Conservation (phyloP, 495 filamentous ascomycete species). For the Hypomontagnella monticulosa region DNA sequence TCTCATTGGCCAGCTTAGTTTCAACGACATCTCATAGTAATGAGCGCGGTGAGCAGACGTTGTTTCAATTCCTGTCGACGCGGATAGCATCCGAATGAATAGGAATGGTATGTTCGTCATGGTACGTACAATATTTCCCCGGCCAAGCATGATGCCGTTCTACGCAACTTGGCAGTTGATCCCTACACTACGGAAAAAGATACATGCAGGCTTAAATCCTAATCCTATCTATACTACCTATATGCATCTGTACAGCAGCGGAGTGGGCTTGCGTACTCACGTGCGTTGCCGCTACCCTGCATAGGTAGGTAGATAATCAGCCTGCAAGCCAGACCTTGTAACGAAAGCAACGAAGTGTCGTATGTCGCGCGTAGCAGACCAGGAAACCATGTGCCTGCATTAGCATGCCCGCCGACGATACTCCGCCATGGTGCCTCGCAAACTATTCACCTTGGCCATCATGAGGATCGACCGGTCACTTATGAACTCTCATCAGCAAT, state of each 20-base stretch:
- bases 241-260: slow-evolving; percentile 19
- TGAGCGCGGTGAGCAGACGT: background rate
- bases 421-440: slow-evolving; percentile 4
- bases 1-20: slow-evolving; percentile 28
- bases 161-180: background rate
- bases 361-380: background rate
- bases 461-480: background rate
- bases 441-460: background rate
- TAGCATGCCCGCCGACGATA: slow-evolving; percentile 13
- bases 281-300: slow-evolving; percentile 31
- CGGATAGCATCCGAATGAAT: background rate
- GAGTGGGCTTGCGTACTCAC: slow-evolving; percentile 32
- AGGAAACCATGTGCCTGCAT: slow-evolving; percentile 28
- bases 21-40: slow-evolving; percentile 21
- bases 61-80: background rate
- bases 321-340: slow-evolving; percentile 19
- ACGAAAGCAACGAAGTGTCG: slow-evolving; percentile 13
- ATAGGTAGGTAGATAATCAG: slow-evolving; percentile 7
- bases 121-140: background rate
- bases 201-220: slow-evolving; percentile 31
- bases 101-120: background rate
- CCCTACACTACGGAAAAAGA: slow-evolving; percentile 13
- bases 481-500: slow-evolving; percentile 2
- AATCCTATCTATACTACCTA: slow-evolving; percentile 33
- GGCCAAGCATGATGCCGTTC: background rate